Evolutionary conservation across 306 rosid species (phyloP).

Genomic region (Adenanthera pavonina): DNA sequence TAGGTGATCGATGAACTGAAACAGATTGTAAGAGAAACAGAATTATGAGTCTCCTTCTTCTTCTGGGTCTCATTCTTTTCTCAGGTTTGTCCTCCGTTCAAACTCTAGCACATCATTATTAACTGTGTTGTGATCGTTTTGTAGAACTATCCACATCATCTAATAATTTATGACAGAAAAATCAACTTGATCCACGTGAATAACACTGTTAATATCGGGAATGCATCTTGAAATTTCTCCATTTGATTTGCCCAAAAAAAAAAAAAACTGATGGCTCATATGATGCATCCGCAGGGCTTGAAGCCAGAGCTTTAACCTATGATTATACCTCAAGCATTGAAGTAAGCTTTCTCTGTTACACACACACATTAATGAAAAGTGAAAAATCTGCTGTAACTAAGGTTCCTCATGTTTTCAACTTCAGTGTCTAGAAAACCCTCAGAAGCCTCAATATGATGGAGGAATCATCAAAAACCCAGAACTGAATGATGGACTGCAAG

Average conservation of each 20-base stretch:
- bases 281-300: conserved; percentile 47
- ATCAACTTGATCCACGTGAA: too few species aligned
- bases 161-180: too few species aligned
- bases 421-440: conserved; percentile 64
- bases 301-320: conserved; percentile 54
- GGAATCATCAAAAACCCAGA: conserved; percentile 81
- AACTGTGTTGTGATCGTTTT: too few species aligned
- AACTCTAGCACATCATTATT: neutral
- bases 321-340: conserved; percentile 61
- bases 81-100: neutral
- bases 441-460: conserved; percentile 70
- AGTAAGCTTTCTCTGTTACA: conserved; percentile 38
- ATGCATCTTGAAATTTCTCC: too few species aligned
- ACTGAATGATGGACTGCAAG: conserved; percentile 61
- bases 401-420: neutral
- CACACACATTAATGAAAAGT: neutral
- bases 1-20: neutral
- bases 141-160: too few species aligned
- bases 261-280: neutral
- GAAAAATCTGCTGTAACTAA: neutral
- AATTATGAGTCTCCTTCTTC: conserved; percentile 10
- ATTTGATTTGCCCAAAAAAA: neutral
- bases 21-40: neutral
- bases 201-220: too few species aligned
- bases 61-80: neutral